phyloP scores from a whole-genome alignment of 768 basidiomycete species.

The Pholiota microspora region DNA sequence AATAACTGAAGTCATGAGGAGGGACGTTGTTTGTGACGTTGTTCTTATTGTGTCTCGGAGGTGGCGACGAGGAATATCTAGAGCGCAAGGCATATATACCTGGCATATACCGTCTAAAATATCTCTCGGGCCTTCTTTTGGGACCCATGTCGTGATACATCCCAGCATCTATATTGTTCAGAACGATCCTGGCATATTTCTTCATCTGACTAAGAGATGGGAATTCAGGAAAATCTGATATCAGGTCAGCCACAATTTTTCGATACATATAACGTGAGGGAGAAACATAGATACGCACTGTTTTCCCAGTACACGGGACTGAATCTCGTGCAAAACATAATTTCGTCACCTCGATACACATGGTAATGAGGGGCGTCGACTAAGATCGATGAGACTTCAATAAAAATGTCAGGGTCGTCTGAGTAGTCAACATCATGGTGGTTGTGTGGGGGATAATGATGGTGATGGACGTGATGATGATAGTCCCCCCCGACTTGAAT shows the following conservation, averaged over 20 bases:
- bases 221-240: background rate
- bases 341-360: background rate
- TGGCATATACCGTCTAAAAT: background rate
- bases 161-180: background rate
- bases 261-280: background rate
- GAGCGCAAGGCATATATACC: background rate
- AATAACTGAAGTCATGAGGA: background rate
- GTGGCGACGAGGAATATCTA: background rate
- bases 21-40: background rate
- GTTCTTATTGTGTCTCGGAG: background rate
- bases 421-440: background rate
- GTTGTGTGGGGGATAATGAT: background rate
- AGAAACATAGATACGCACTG: background rate
- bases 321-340: slow-evolving; percentile 1
- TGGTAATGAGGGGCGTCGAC: background rate
- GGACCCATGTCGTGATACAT: background rate
- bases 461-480: background rate
- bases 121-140: background rate
- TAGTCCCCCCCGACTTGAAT: background rate
- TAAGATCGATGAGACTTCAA: background rate
- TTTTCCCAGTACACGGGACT: background rate
- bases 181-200: background rate
- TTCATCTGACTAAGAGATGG: background rate
- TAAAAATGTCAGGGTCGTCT: background rate
- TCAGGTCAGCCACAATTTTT: too few species aligned